Percentiles rank a stretch among this genome's conserved stretches.
Conservation (phyloP, 1,139 yeast genomes). For the Hyphopichia fennica region DNA sequence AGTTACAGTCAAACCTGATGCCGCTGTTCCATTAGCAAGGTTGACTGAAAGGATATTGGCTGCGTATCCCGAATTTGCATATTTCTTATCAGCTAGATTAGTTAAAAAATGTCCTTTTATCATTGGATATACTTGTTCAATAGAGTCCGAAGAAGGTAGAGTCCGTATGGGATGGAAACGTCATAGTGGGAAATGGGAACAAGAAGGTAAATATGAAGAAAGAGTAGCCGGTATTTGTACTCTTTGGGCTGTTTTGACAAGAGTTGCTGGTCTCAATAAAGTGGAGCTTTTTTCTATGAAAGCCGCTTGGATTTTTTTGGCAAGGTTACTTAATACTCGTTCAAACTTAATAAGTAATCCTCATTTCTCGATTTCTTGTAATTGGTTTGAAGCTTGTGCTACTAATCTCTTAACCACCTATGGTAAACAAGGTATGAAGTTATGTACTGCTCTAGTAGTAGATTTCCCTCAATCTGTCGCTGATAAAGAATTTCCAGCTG, state of each 20-base stretch:
- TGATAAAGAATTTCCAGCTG: constrained; percentile 64
- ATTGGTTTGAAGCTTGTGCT: constrained; percentile 94
- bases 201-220: constrained; percentile 72
- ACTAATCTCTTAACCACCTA: constrained; percentile 52
- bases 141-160: constrained; percentile 84
- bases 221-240: constrained; percentile 84
- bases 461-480: constrained; percentile 53
- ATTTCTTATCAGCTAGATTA: constrained; percentile 72
- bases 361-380: constrained; percentile 69
- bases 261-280: constrained; percentile 26
- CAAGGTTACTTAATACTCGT: constrained; percentile 67
- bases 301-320: constrained; percentile 75
- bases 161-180: constrained; percentile 85
- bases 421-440: constrained; percentile 69
- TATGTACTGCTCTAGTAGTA: constrained; percentile 40
- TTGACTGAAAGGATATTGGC: constrained; percentile 57
- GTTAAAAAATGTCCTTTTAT: constrained; percentile 89
- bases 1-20: constrained; percentile 73
- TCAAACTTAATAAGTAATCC: constrained; percentile 53
- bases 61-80: constrained; percentile 64
- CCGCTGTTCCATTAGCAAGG: constrained; percentile 79
- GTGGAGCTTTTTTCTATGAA: constrained; percentile 18
- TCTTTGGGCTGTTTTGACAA: constrained; percentile 73
- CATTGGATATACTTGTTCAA: constrained; percentile 73
- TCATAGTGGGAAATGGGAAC: constrained; percentile 72